Conservation (phyloP, 2,329 filamentous ascomycete species). For the Corinectria fuckeliana region DNA sequence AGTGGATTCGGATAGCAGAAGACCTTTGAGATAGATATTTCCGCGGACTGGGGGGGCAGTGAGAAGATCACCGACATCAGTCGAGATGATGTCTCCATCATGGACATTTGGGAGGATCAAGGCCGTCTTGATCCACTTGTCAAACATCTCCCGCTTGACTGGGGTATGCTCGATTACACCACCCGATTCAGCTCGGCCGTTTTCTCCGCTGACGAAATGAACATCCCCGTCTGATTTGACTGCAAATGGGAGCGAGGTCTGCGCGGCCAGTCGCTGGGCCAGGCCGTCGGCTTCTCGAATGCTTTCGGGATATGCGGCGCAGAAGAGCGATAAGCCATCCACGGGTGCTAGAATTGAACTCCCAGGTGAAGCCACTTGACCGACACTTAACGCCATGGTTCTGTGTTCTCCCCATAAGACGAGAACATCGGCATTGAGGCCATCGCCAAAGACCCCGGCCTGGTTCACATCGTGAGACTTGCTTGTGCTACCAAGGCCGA, state of each 20-base stretch:
- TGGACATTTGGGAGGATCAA: conserved; percentile 12
- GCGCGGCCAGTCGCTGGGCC: too few species aligned
- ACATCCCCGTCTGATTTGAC: neutral
- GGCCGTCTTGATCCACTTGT: conserved; percentile 11
- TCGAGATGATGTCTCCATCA: neutral
- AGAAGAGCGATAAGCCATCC: conserved; percentile 27
- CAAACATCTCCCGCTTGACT: conserved; percentile 10
- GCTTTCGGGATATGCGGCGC: conserved; percentile 3
- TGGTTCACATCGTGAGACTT: conserved; percentile 31
- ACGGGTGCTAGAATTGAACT: conserved; percentile 38
- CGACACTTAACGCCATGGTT: conserved; percentile 39
- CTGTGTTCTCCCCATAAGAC: conserved; percentile 36
- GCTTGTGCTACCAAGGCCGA: conserved; percentile 39
- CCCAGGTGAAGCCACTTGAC: conserved; percentile 38
- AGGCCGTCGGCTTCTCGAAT: neutral
- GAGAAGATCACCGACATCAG: conserved; percentile 11
- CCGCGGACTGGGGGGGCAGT: neutral
- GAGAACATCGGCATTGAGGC: conserved; percentile 40
- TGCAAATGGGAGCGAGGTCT: neutral
- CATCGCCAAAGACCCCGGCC: conserved; percentile 40
- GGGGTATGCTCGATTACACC: neutral
- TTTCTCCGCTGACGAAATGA: conserved; percentile 13
- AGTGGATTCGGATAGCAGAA: conserved; percentile 9
- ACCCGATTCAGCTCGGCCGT: neutral
- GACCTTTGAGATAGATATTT: conserved; percentile 19